phyloP scores from a whole-genome alignment of 495 filamentous ascomycete species.

The Annulohypoxylon bovei region DNA sequence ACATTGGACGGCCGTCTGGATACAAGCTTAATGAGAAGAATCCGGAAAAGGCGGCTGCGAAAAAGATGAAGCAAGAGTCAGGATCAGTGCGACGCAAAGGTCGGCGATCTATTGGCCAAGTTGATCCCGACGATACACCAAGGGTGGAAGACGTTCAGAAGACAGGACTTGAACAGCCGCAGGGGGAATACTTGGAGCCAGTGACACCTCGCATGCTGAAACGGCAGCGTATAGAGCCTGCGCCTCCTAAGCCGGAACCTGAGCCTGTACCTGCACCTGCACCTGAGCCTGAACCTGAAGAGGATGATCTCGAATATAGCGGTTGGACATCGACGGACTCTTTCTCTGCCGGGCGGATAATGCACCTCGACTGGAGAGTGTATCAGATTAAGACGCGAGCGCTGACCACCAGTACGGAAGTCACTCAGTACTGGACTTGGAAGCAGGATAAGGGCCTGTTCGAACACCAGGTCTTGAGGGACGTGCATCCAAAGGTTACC shows the following conservation, averaged over 20 bases:
- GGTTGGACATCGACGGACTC: conserved; percentile 59
- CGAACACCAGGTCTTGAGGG: conserved; percentile 60
- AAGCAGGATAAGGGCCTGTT: conserved; percentile 47
- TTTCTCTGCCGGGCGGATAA: conserved; percentile 50
- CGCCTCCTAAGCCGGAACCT: background rate
- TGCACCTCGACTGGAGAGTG: conserved; percentile 56
- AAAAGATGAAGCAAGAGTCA: conserved; percentile 41
- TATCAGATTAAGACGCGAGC: conserved; percentile 56
- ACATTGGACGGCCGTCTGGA: conserved; percentile 58
- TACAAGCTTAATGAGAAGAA: conserved; percentile 45
- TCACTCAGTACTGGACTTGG: conserved; percentile 65
- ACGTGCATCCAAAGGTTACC: conserved; percentile 48
- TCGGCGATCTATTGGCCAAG: conserved; percentile 43
- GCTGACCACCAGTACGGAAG: conserved; percentile 49
- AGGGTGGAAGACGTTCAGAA: conserved; percentile 25
- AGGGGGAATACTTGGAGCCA: conserved; percentile 35
- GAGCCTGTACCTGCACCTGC: background rate
- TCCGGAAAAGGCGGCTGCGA: conserved; percentile 27
- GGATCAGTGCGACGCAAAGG: conserved; percentile 32
- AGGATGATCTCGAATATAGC: conserved; percentile 50
- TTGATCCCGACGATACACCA: conserved; percentile 39
- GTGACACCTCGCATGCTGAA: conserved; percentile 42
- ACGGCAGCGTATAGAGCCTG: conserved; percentile 36
- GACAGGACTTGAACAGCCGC: conserved; percentile 15
- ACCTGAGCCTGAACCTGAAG: conserved; percentile 21